Evolutionary conservation across 805 yeast genomes (phyloP), one percentile per base, ranked within the genome.

Genomic region (Clavispora santaluciae): DNA sequence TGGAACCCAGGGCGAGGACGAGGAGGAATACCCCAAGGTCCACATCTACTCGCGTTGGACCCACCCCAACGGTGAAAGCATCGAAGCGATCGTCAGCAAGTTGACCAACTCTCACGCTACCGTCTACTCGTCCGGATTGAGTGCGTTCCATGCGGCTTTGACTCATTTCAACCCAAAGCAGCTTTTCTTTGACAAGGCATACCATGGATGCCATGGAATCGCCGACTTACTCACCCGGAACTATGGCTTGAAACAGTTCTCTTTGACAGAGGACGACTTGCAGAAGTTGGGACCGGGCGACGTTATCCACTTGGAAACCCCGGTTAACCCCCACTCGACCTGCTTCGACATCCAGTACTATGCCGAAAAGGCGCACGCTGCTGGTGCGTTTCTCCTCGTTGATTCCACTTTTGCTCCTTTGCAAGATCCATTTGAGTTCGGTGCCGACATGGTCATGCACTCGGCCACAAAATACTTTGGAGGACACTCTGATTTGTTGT

Each of bases 381-480:
- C 78, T 40, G 95, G 95, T 15, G 96, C 95, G 0, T 53, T 68
- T 18, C 63, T 90, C 11, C 55, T 79, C 20, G 80, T 86, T 12
- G 98, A 90, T 61, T 75, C 96, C 5, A 91, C 97, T 0, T 86
- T 91, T 63, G 97, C 96, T 8, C 96, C 96, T 13, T 64, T 89
- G 42, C 84, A 79, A 52, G 77, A 87, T 45, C 91, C 95, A 5
- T 87, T 88, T 64, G 72, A 72, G 29, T 83, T 77, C 53, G 96
- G 91, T 36, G 96, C 84, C 22, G 97, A 91, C 60, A 64, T 88
- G 49, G 80, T 91, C n/a, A 68, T 91, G 76, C 96, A 90, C 61
- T 87, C 96, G 1, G 96, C 89, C 1, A 90, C 96, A 1, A 90
- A 90, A 59, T 91, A 83, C 64, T 83, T 88, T 55, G 96, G 95